Evolutionary conservation across 139 green algal genomes (phyloP), one percentile per base, ranked within the genome.

Genomic region (Ettlia oleoabundans): DNA sequence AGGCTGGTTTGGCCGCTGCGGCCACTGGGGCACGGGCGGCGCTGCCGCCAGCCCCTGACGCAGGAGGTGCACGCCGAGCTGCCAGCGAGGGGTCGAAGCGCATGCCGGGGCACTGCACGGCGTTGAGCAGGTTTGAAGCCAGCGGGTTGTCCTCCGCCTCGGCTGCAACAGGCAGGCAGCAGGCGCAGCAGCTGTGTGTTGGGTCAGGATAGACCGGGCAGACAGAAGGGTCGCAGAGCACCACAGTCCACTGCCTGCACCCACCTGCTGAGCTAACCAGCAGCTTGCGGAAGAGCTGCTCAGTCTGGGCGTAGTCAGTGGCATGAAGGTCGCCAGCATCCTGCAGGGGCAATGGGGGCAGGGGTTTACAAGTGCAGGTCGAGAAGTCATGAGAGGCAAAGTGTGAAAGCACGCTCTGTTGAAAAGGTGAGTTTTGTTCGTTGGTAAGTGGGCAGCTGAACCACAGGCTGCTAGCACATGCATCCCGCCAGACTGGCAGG

Each of bases 311-410:
- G 2, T 81, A 77, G 53, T 91, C 86, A 8, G 62, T 32, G 28
- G 87, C 91, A 74, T 84, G 85, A 8, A 92, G 75, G 52, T 90
- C 85, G 6, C 68, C 52, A 0, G 86, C 47, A 33, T 91, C 85
- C 82, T 90, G 86, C 80, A 82, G 5, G 10, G 4, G 30, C n/a
- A n/a, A 30, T 19, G 52, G 5, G 26, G 4, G 24, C 28, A 65
- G 52, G 5, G 4, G 32, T 0, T 32, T 30, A n/a, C n/a, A n/a
- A n/a, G n/a, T n/a, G n/a, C n/a, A n/a, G n/a, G n/a, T n/a, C n/a
- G n/a, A n/a, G n/a, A n/a, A n/a, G n/a, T n/a, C n/a, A n/a, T n/a
- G n/a, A n/a, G n/a, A n/a, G n/a, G n/a, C n/a, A n/a, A n/a, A n/a
- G n/a, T n/a, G n/a, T n/a, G n/a, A n/a, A n/a, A n/a, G n/a, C n/a